Conservation (phyloP, 371 early-diverging fungal species). For the Haplosporangium sp. region DNA sequence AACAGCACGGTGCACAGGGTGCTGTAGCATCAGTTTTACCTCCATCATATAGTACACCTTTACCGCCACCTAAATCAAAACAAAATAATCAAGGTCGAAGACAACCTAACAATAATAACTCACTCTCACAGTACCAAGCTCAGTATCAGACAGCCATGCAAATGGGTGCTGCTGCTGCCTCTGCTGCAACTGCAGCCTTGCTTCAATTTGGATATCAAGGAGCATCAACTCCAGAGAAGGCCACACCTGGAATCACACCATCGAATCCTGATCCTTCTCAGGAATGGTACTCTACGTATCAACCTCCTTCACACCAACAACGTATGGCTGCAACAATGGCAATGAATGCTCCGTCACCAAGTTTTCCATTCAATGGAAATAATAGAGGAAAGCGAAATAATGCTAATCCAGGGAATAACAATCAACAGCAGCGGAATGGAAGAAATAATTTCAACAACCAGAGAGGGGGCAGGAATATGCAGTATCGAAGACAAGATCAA, state of each 20-base stretch:
- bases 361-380: neutral
- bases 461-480: neutral
- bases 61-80: constrained; percentile 31
- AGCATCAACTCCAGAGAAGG: neutral
- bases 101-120: constrained; percentile 19
- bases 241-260: too few species aligned
- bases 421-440: constrained; percentile 15
- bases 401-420: neutral
- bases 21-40: constrained; percentile 21
- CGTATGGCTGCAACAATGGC: constrained; percentile 36
- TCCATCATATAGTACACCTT: constrained; percentile 43
- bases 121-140: constrained; percentile 30
- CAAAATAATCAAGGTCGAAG: neutral
- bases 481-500: constrained; percentile 12
- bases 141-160: constrained; percentile 47
- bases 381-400: neutral
- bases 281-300: constrained; percentile 44
- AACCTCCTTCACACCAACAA: constrained; percentile 31
- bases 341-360: constrained; percentile 5
- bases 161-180: constrained; percentile 44
- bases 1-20: constrained; percentile 4
- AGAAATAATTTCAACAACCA: constrained; percentile 9
- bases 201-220: constrained; percentile 17
- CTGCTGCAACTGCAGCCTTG: constrained; percentile 36
- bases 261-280: neutral